Conservation (phyloP, 1,284 basidiomycete genomes). For the Sphagnurus paluster region DNA sequence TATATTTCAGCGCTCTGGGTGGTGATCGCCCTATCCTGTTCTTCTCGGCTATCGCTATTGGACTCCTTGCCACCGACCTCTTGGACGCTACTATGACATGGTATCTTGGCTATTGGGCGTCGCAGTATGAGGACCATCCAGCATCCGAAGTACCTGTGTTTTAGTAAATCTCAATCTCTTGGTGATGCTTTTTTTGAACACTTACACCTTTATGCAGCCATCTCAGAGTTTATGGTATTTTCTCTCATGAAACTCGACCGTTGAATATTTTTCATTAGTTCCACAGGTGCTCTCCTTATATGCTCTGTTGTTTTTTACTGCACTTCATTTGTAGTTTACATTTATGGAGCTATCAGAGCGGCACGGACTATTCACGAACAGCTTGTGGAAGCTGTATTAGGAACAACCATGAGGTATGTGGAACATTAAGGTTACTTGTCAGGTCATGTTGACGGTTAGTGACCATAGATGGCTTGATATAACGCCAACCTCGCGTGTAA, state of each 20-base stretch:
- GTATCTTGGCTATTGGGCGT: conserved; percentile 62
- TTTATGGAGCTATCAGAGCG: conserved; percentile 48
- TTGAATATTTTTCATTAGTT: too few relatives aligned
- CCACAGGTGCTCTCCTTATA: conserved; percentile 32
- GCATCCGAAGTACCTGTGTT: conserved; percentile 36
- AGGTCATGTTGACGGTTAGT: neutral
- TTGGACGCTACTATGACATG: conserved; percentile 46
- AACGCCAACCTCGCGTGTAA: conserved; percentile 55
- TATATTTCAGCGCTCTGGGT: conserved; percentile 40
- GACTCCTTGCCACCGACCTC: conserved; percentile 30
- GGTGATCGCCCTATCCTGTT: conserved; percentile 41
- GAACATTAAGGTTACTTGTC: too few relatives aligned
- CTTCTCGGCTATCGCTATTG: conserved; percentile 35
- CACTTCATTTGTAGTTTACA: conserved; percentile 33
- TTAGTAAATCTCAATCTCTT: conserved; percentile 31
- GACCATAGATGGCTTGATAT: conserved; percentile 48
- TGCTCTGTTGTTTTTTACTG: conserved; percentile 31
- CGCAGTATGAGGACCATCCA: conserved; percentile 46
- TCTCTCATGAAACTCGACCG: too few relatives aligned
- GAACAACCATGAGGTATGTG: conserved; percentile 44
- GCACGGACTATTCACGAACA: conserved; percentile 55
- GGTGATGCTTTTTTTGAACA: neutral
- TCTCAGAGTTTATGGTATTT: conserved; percentile 41
- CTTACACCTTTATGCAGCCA: conserved; percentile 32
- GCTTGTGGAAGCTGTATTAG: conserved; percentile 55